These are phyloP conservation scores for Nyctanthes arbortristis DNA, from an alignment of 257 asterid genomes.

Conservation along the genomic window DNA sequence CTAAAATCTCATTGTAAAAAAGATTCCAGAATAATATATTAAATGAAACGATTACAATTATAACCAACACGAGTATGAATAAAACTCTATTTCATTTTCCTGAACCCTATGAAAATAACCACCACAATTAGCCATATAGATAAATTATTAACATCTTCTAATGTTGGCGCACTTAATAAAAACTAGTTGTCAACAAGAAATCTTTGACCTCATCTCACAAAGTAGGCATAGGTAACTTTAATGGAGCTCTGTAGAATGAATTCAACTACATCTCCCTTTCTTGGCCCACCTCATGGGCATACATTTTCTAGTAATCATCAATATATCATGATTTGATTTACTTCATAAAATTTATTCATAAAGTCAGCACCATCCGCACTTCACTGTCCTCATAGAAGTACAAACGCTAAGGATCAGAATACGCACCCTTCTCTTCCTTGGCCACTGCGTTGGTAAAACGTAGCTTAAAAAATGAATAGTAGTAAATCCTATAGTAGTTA, in stretches of 20 bases:
- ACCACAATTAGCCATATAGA: no score
- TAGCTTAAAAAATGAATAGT: slow-evolving; percentile 7
- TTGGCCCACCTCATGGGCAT: slow-evolving; percentile 83
- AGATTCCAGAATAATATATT: no score
- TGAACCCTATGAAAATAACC: no score
- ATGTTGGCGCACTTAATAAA: no score
- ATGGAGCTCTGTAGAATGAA: slow-evolving; percentile 90
- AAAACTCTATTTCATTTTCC: no score
- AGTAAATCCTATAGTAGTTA: not conserved
- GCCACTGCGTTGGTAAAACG: slow-evolving; percentile 58
- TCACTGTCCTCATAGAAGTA: slow-evolving; percentile 95
- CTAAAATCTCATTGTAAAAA: no score
- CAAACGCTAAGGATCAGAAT: slow-evolving; percentile 94
- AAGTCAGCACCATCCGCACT: slow-evolving; percentile 99
- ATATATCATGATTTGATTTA: slow-evolving; percentile 31
- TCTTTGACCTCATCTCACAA: no score
- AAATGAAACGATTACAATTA: no score
- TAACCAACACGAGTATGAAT: no score
- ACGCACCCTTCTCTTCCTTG: slow-evolving; percentile 89
- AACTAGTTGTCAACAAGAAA: no score
- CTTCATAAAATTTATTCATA: slow-evolving; percentile 94
- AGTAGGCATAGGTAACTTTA: slow-evolving; percentile 97
- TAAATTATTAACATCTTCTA: no score
- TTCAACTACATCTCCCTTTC: slow-evolving; percentile 96
- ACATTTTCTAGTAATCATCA: slow-evolving; percentile 77